Conservation (phyloP, 768 basidiomycete species). For the Amanita rubescens region DNA sequence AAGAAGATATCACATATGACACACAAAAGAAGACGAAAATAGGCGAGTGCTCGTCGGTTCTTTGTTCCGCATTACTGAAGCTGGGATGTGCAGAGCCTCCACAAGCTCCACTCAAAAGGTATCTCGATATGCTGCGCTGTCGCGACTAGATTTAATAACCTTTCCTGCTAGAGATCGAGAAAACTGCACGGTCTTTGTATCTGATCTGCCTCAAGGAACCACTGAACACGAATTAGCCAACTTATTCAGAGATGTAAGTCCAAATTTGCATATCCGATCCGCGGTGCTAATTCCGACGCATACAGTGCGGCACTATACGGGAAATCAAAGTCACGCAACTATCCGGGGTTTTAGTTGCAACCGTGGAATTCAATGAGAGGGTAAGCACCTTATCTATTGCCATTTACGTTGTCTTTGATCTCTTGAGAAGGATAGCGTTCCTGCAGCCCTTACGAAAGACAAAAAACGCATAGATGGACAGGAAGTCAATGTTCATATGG, state of each 20-base stretch:
- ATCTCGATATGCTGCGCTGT: conserved; percentile 4
- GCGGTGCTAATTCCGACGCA: not conserved
- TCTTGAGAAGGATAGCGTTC: conserved; percentile 59
- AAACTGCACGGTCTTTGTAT: conserved; percentile 86
- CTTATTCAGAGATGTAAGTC: conserved; percentile 77
- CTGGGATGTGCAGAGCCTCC: conserved; percentile 31
- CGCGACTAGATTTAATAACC: not conserved
- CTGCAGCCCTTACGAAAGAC: conserved; percentile 87
- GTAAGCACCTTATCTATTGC: conserved; percentile 25
- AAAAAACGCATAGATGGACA: conserved; percentile 75
- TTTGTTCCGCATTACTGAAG: not conserved
- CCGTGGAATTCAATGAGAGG: conserved; percentile 78
- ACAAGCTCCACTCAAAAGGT: conserved; percentile 54
- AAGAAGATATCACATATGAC: conserved; percentile 37
- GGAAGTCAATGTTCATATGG: conserved; percentile 81
- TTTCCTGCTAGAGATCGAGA: conserved; percentile 73
- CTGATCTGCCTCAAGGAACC: conserved; percentile 50
- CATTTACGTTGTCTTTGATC: conserved; percentile 3
- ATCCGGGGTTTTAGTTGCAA: conserved; percentile 58
- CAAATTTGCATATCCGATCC: not conserved
- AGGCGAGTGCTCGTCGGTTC: conserved; percentile 33
- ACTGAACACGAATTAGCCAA: conserved; percentile 58
- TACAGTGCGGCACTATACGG: conserved; percentile 79
- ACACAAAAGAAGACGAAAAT: conserved; percentile 51
- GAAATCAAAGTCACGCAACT: conserved; percentile 75